A percentile compares a stretch with the other conserved stretches of the same genome.
Conservation (phyloP, 2,329 filamentous ascomycete genomes). For the Hymenotorrendiella dingleyae region DNA sequence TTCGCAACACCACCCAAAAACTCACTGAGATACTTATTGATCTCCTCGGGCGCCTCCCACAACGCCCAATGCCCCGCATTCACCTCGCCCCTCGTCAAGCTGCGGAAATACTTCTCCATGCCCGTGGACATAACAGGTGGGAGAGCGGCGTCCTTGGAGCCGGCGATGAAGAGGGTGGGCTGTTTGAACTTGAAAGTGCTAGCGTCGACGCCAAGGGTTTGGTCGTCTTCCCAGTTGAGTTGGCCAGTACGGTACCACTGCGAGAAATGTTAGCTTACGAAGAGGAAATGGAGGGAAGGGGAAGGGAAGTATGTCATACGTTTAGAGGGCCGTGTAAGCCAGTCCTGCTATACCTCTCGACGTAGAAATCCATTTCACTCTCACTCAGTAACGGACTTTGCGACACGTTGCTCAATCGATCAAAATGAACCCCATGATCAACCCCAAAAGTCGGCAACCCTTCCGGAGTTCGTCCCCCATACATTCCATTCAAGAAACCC, state of each 20-base stretch:
- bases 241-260: conserved; percentile 72
- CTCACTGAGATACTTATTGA: conserved; percentile 55
- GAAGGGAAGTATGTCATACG: conserved; percentile 11
- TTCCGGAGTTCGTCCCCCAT: conserved; percentile 55
- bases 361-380: conserved; percentile 74
- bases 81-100: conserved; percentile 59
- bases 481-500: conserved; percentile 65
- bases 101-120: conserved; percentile 63
- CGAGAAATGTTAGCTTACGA: not conserved
- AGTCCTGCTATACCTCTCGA: conserved; percentile 60
- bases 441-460: conserved; percentile 54
- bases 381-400: conserved; percentile 54
- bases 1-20: conserved; percentile 15
- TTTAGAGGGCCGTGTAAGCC: conserved; percentile 76
- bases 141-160: conserved; percentile 64
- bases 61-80: conserved; percentile 76
- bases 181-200: conserved; percentile 47
- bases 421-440: conserved; percentile 56
- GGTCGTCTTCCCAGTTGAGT: conserved; percentile 74
- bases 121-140: conserved; percentile 62
- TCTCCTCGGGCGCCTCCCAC: conserved; percentile 62
- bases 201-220: conserved; percentile 51
- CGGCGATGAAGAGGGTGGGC: conserved; percentile 71
- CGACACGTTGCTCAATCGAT: conserved; percentile 52
- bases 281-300: not conserved